Base-by-base conservation (phyloP, 2,329 filamentous ascomycete genomes). In the Exophiala sideris region DNA sequence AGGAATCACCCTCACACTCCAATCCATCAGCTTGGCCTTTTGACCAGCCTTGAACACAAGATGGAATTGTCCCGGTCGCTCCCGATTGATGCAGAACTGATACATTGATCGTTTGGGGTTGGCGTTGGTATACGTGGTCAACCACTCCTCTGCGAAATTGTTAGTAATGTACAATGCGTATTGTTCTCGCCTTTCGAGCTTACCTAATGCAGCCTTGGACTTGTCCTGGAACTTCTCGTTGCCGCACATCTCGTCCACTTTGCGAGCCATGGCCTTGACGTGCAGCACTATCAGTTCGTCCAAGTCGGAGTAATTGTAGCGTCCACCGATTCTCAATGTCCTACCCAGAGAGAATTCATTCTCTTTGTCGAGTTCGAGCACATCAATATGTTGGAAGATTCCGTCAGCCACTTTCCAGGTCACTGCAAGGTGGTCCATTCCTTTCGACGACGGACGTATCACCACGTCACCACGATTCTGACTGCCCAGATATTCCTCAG, bases 321-420 rank as follows among this genome's bases (percentile, higher is more conserved):
- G 92, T 64, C 89, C 88, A 33, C 85, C 88, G 50, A 99, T 89
- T 60, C 89, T 88, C 50, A 99, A 80, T 39, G 87, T 85, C 64
- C 86, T 87, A 59, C 94, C 94, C 3, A 97, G 87, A 0, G 91
- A 91, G 70, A 96, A 97, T 69, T 97, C 92, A 59, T 91, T 97
- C 59, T 96, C 90, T 73, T 99, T 99, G 71, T 95, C 89, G 67
- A 99, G 79, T 73, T 99, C 94, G 36, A 99, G 80, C 33, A 99
- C 92, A 71, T 99, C 94, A 60, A 99, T 89, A 71, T 99, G 94
- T 73, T 99, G 91, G 70, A 91, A 99, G n/a, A 97, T 85, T 56
- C 88, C 87, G 69, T 97, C 91, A 1, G 90, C 87, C 11, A 99
- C 91, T 76, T 99, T 99, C 94, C 94, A 99, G 0, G 94, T 99